These are phyloP conservation scores for Neofusicoccum sp. DNA, from an alignment of 2,329 filamentous ascomycete genomes.

Conservation along the genomic window DNA sequence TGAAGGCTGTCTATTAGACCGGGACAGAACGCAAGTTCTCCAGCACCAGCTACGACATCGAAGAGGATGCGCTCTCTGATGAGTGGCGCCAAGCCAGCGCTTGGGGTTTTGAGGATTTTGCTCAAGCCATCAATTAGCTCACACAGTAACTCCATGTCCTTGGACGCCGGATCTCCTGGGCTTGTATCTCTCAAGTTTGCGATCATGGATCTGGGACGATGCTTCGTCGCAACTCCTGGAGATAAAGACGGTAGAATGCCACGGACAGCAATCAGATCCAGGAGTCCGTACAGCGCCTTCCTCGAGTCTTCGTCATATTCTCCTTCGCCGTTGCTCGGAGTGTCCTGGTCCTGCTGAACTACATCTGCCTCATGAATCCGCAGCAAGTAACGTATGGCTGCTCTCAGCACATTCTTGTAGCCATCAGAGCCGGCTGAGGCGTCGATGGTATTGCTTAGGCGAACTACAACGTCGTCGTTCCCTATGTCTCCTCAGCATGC, in stretches of 20 bases:
- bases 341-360: conserved; percentile 22
- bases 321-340: conserved; percentile 24
- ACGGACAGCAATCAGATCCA: conserved; percentile 35
- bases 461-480: conserved; percentile 11
- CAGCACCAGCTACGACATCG: conserved; percentile 35
- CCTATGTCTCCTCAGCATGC: conserved; percentile 12
- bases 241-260: conserved; percentile 37
- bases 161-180: not conserved
- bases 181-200: conserved; percentile 12
- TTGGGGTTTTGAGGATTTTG: not conserved
- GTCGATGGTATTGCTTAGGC: not conserved
- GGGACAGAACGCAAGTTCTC: conserved; percentile 36
- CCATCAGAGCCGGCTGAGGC: not conserved
- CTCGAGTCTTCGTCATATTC: conserved; percentile 40
- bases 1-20: conserved; percentile 12
- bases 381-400: conserved; percentile 32
- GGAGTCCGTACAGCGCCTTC: conserved; percentile 37
- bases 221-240: conserved; percentile 31
- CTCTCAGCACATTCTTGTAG: not conserved
- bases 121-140: not conserved
- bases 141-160: not conserved
- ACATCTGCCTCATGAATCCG: conserved; percentile 36
- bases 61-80: conserved; percentile 34
- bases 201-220: conserved; percentile 36
- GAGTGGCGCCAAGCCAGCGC: conserved; percentile 34